These are phyloP conservation scores for Nyssa sinensis DNA, from an alignment of 148 eudicot genomes.

Conservation along the genomic window DNA sequence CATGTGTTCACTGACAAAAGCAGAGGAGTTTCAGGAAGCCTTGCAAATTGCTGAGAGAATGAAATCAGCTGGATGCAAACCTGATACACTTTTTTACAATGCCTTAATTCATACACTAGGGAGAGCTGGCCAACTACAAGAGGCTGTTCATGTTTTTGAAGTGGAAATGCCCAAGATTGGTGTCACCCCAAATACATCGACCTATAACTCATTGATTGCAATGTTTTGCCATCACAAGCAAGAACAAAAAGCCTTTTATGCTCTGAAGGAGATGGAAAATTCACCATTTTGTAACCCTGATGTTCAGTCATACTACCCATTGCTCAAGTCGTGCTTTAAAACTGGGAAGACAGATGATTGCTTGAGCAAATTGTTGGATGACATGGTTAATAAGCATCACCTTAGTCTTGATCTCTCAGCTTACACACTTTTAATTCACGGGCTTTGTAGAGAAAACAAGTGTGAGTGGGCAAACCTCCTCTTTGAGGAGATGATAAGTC, in stretches of 20 bases:
- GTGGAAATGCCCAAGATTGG: constrained; percentile 59
- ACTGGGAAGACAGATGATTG: constrained; percentile 32
- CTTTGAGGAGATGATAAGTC: constrained; percentile 69
- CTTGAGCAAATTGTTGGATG: constrained; percentile 55
- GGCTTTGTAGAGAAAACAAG: constrained; percentile 62
- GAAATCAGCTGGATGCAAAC: constrained; percentile 55
- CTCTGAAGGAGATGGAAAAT: constrained; percentile 53
- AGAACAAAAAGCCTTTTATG: constrained; percentile 46
- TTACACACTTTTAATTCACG: constrained; percentile 75
- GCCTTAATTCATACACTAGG: constrained; percentile 73
- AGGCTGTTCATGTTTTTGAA: constrained; percentile 58
- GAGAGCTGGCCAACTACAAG: constrained; percentile 47
- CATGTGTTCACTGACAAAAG: constrained; percentile 63
- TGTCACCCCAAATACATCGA: constrained; percentile 57
- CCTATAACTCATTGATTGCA: constrained; percentile 74
- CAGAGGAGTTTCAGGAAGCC: constrained; percentile 54
- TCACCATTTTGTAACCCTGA: constrained; percentile 61
- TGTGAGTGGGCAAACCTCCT: constrained; percentile 62
- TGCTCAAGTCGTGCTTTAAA: constrained; percentile 68
- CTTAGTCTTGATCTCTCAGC: constrained; percentile 68
- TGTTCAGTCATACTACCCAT: constrained; percentile 64
- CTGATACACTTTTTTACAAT: constrained; percentile 74
- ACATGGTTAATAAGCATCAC: constrained; percentile 67
- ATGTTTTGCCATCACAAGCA: constrained; percentile 63
- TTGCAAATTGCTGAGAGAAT: constrained; percentile 50